Percentiles rank a stretch among this genome's conserved stretches.
Evolutionary conservation across 208 protist species (phyloP).

Genomic region (Blastocrithidia nonstop): DNA sequence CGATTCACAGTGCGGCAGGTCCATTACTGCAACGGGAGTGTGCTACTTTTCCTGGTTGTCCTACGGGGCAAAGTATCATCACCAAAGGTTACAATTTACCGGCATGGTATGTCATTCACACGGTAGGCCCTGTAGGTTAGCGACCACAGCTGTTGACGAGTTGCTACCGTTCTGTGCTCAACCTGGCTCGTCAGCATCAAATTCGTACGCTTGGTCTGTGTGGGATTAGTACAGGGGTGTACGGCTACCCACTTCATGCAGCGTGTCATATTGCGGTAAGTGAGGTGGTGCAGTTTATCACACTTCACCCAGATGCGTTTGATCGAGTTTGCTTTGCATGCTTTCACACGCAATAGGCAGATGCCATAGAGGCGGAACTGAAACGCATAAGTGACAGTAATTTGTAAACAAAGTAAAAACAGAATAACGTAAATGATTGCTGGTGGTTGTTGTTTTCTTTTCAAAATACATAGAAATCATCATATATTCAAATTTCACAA

Average conservation of each 20-base stretch:
- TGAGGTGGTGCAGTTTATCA: constrained; percentile 21
- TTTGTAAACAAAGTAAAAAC: too few species aligned
- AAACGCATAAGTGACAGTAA: too few species aligned
- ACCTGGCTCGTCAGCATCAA: constrained; percentile 15
- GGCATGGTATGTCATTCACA: constrained; percentile 55
- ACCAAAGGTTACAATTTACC: constrained; percentile 64
- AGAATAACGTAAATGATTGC: too few species aligned
- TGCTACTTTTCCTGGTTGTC: constrained; percentile 21
- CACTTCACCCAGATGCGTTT: constrained; percentile 8
- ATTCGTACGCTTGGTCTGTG: constrained; percentile 61
- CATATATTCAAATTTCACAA: too few species aligned
- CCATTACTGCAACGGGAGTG: constrained; percentile 38
- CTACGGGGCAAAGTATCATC: constrained; percentile 27
- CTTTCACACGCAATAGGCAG: constrained; percentile 18
- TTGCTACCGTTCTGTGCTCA: constrained; percentile 43
- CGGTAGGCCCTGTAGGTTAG: constrained; percentile 65
- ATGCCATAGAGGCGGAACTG: neutral
- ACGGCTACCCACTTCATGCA: constrained; percentile 51
- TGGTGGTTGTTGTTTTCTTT: too few species aligned
- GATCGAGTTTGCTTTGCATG: constrained; percentile 43
- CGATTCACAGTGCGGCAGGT: constrained; percentile 60
- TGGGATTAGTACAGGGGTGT: constrained; percentile 74
- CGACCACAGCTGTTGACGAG: constrained; percentile 20
- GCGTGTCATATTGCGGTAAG: constrained; percentile 45
- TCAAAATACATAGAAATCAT: too few species aligned